Percentiles rank a stretch among this genome's conserved stretches.
Conservation (phyloP, 1,284 basidiomycete genomes). For the Thelephora terrestris region DNA sequence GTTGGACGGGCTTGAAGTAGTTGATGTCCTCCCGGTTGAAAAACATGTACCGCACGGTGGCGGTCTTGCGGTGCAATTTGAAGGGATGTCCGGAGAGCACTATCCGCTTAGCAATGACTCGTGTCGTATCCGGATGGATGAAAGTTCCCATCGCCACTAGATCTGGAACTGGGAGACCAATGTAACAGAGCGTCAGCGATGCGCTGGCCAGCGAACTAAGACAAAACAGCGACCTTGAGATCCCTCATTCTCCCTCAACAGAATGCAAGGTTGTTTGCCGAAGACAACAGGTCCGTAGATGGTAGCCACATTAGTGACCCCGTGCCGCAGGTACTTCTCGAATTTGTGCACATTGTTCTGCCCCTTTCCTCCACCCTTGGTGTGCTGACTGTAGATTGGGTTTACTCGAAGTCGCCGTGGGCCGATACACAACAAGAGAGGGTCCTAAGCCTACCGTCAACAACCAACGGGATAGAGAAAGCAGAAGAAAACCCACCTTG, state of each 20-base stretch:
- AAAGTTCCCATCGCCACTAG: conserved; percentile 90
- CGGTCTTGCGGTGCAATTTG: conserved; percentile 97
- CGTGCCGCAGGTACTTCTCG: conserved; percentile 85
- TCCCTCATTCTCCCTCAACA: conserved; percentile 61
- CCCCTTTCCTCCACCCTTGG: conserved; percentile 81
- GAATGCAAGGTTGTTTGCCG: conserved; percentile 72
- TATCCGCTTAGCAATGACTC: conserved; percentile 88
- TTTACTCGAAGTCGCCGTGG: conserved; percentile 78
- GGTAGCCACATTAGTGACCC: conserved; percentile 74
- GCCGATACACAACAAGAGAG: conserved; percentile 82
- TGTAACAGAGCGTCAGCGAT: not conserved
- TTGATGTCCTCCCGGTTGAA: conserved; percentile 91
- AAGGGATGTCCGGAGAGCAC: conserved; percentile 93
- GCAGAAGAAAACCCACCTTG: conserved; percentile 48
- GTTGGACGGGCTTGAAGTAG: conserved; percentile 90
- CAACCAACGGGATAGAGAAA: not conserved
- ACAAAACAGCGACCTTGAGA: conserved; percentile 39
- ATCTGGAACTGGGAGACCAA: conserved; percentile 47
- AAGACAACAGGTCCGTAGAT: conserved; percentile 87
- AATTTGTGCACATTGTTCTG: conserved; percentile 97
- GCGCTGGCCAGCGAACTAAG: not conserved
- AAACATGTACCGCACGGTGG: conserved; percentile 98
- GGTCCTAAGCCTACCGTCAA: conserved; percentile 49
- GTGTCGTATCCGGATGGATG: conserved; percentile 82
- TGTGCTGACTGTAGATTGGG: conserved; percentile 90